These are phyloP conservation scores for Ajuga chamaepitys DNA, from an alignment of 257 asterid species.

Conservation along the genomic window DNA sequence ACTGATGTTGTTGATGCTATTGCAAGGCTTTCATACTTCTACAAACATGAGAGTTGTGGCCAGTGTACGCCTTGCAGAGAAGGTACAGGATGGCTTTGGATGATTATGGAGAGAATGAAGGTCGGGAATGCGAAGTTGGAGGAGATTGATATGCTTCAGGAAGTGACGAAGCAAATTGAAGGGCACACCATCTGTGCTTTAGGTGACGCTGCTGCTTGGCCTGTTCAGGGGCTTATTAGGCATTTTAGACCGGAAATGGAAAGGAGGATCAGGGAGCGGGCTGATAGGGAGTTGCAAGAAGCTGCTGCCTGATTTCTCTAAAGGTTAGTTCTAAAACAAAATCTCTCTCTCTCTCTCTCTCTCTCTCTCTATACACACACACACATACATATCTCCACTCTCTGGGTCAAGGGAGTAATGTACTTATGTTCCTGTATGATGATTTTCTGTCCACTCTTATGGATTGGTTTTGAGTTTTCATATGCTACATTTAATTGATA, in stretches of 20 bases:
- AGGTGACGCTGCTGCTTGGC: slow-evolving; percentile 99
- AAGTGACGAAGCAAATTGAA: slow-evolving; percentile 98
- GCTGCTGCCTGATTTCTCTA: slow-evolving; percentile 59
- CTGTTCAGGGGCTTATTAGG: slow-evolving; percentile 98
- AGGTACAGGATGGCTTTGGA: slow-evolving; percentile 99
- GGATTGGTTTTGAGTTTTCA: not conserved
- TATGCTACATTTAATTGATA: not conserved
- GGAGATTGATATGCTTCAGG: slow-evolving; percentile 98
- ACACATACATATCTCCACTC: too few species aligned
- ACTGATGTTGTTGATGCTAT: slow-evolving; percentile 96
- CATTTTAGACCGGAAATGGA: slow-evolving; percentile 97
- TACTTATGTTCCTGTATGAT: not conserved
- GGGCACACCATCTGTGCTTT: slow-evolving; percentile 99
- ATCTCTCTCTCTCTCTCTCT: not conserved
- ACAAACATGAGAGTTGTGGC: slow-evolving; percentile 98
- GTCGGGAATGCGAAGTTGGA: slow-evolving; percentile 96
- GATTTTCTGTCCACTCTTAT: not conserved
- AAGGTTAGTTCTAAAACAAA: slow-evolving; percentile 27
- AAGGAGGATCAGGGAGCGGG: slow-evolving; percentile 85
- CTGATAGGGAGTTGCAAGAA: slow-evolving; percentile 77
- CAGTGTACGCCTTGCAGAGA: slow-evolving; percentile 99
- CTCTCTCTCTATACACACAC: too few species aligned
- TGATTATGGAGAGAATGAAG: slow-evolving; percentile 97
- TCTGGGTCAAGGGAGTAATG: not conserved
- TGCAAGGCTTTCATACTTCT: slow-evolving; percentile 90